Conservation (phyloP, 2,329 filamentous ascomycete species). For the Eutypella sp. region DNA sequence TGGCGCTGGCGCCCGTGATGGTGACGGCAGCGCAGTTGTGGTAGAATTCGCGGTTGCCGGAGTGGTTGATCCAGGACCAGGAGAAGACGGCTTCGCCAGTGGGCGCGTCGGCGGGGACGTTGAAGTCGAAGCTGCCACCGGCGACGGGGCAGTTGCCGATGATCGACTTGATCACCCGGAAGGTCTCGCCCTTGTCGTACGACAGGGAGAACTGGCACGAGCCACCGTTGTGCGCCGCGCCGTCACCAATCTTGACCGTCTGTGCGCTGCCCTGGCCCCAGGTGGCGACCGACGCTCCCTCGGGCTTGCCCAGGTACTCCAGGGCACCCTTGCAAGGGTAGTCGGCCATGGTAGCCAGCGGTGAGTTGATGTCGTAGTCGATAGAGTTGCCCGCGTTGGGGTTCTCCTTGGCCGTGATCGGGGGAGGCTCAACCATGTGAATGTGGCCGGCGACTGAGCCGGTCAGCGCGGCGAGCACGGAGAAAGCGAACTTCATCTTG, state of each 20-base stretch:
- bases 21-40: conserved; percentile 76
- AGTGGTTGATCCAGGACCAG: conserved; percentile 74
- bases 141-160: conserved; percentile 33
- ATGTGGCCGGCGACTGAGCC: conserved; percentile 49
- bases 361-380: conserved; percentile 70
- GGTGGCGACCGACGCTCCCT: conserved; percentile 50
- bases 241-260: conserved; percentile 59
- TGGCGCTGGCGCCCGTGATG: conserved; percentile 40
- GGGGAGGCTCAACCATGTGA: conserved; percentile 49
- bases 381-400: conserved; percentile 38
- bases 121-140: conserved; percentile 56
- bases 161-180: conserved; percentile 51
- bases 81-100: conserved; percentile 56
- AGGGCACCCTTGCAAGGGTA: conserved; percentile 72
- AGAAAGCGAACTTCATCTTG: conserved; percentile 37
- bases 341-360: conserved; percentile 56
- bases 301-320: conserved; percentile 40
- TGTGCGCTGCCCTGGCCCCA: conserved; percentile 60
- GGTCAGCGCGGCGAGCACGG: conserved; percentile 34
- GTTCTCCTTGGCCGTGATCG: conserved; percentile 50
- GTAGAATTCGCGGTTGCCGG: conserved; percentile 80
- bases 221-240: conserved; percentile 59
- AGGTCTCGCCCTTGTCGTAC: conserved; percentile 65
- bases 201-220: conserved; percentile 73
- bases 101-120: conserved; percentile 59